phyloP scores from a whole-genome alignment of 768 basidiomycete genomes.

The Thelephora aurantiotincta region DNA sequence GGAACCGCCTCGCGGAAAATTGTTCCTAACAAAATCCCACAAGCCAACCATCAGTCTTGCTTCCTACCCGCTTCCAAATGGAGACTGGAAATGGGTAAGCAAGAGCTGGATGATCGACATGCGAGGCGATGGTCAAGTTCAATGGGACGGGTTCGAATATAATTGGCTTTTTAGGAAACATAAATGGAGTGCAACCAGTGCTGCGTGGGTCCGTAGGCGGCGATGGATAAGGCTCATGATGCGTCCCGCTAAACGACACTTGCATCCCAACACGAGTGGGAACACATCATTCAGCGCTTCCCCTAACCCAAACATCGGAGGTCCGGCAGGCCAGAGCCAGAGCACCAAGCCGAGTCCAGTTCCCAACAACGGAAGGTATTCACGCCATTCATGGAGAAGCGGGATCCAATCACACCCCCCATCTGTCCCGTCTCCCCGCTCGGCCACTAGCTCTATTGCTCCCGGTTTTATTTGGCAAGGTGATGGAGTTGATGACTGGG shows the following conservation, averaged over 20 bases:
- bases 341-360: not conserved
- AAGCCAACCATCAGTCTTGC: slow-evolving; percentile 40
- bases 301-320: too few species aligned
- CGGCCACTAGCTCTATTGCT: not conserved
- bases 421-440: not conserved
- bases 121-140: slow-evolving; percentile 66
- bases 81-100: slow-evolving; percentile 72
- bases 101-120: slow-evolving; percentile 81
- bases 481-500: slow-evolving; percentile 43
- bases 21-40: slow-evolving; percentile 22
- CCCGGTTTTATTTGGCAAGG: slow-evolving; percentile 34
- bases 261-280: too few species aligned
- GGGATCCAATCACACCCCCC: not conserved
- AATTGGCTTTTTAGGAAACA: slow-evolving; percentile 61
- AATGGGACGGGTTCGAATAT: slow-evolving; percentile 79
- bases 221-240: slow-evolving; percentile 83
- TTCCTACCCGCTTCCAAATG: slow-evolving; percentile 65
- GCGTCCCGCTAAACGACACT: slow-evolving; percentile 30
- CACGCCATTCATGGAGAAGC: not conserved
- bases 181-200: slow-evolving; percentile 49
- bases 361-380: not conserved
- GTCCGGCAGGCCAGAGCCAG: not conserved
- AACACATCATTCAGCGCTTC: too few species aligned
- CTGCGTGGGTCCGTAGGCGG: slow-evolving; percentile 65
- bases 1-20: slow-evolving; percentile 14